These are phyloP conservation scores for Aspergillus sp. DNA, from an alignment of 2,329 filamentous ascomycete species.

Conservation along the genomic window DNA sequence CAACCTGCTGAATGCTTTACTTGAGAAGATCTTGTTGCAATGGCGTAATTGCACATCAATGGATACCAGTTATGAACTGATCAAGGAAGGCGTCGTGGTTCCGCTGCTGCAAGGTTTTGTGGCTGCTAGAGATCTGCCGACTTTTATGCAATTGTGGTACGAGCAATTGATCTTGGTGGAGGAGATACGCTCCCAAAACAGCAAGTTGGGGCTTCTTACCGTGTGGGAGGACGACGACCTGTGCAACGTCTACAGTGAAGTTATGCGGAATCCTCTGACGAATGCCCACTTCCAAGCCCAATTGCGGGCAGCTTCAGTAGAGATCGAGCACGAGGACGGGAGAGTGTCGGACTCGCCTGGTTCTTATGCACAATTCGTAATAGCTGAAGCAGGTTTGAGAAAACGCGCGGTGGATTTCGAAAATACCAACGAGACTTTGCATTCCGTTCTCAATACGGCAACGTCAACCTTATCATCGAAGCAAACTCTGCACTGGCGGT, in stretches of 20 bases:
- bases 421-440: constrained; percentile 16
- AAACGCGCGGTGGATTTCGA: constrained; percentile 15
- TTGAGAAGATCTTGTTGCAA: constrained; percentile 27
- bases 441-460: constrained; percentile 19
- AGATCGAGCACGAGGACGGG: constrained; percentile 21
- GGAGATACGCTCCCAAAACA: constrained; percentile 19
- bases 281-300: constrained; percentile 21
- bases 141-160: constrained; percentile 35
- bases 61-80: constrained; percentile 20
- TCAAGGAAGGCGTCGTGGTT: constrained; percentile 33
- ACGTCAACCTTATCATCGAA: constrained; percentile 24
- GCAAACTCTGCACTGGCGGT: constrained; percentile 29
- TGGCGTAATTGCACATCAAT: constrained; percentile 18
- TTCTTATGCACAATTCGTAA: constrained; percentile 29
- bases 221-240: constrained; percentile 42
- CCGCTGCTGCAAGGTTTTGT: constrained; percentile 35
- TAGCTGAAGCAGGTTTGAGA: constrained; percentile 29
- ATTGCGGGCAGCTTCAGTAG: constrained; percentile 22
- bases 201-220: constrained; percentile 20
- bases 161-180: constrained; percentile 32
- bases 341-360: constrained; percentile 18
- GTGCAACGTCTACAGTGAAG: constrained; percentile 27
- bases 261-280: constrained; percentile 25
- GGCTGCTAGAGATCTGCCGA: constrained; percentile 31
- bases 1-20: constrained; percentile 28